Base-by-base conservation (phyloP, 139 green algal genomes). In the Chlorella vulgaris region DNA sequence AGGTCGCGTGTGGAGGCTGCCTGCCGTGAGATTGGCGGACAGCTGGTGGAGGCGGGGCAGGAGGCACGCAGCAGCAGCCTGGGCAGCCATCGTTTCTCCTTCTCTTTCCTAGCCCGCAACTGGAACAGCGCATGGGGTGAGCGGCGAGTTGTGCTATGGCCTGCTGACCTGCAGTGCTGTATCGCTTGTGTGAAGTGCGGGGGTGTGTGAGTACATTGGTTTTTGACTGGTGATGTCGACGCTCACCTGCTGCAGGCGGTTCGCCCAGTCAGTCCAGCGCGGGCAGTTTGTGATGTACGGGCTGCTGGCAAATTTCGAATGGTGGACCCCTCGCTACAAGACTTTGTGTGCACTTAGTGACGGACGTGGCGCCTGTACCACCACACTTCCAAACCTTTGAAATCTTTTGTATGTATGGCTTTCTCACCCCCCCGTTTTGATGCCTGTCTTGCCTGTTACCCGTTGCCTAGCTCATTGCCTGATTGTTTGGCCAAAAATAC, bases 11-110 rank as follows among this genome's bases (percentile, higher is more conserved):
- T 92, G 21, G 80, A 92, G 83, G 43, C 31, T 21, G 85, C 83
- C 10, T 90, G 86, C 76, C 43, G 66, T 28, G 61, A 80, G 43
- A 78, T 86, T 55, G 87, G 89, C 36, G 89, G 89, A 2, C 83
- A 89, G 51, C 80, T 90, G 60, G 80, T 91, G 28, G 86, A 90
- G 51, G 67, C 60, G 29, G 74, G 69, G 15, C 68, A 86, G 50
- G 81, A 84, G 40, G 53, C 42, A 28, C 69, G 38, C 61, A 28
- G 51, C 39, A 42, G 33, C 38, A 69, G 58, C 47, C 31, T 61
- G 67, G 74, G 75, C 66, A 36, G 55, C 67, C 53, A 85, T 76
- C 47, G 63, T 28, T 89, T 91, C 81, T 85, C 81, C 39, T 91
- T 88, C 82, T 87, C 80, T 29, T 87, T 91, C 62, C 71, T 88